Percentiles rank a stretch among this genome's conserved stretches.
These are phyloP conservation scores for Pestalotiopsis sp. DNA, from an alignment of 2,329 filamentous ascomycete species.

Conservation along the genomic window DNA sequence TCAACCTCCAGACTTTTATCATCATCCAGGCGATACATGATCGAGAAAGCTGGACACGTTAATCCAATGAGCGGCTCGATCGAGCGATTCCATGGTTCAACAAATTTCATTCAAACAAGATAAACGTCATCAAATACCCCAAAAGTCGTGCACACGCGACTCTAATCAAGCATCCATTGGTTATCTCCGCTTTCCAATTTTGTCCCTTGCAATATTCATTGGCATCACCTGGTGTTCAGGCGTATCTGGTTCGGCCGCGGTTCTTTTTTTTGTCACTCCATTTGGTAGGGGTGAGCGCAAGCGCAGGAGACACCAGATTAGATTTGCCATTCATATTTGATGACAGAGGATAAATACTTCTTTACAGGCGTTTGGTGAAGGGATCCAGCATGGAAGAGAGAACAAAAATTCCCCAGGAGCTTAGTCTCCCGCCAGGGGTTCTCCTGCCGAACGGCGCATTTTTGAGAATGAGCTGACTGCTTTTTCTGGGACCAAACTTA, in stretches of 20 bases:
- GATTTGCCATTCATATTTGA: slow-evolving; percentile 1
- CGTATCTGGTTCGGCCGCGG: slow-evolving; percentile 2
- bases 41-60: slow-evolving; percentile 8
- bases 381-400: not conserved
- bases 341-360: not conserved
- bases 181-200: slow-evolving; percentile 1
- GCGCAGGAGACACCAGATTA: slow-evolving; percentile 4
- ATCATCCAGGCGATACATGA: slow-evolving; percentile 10
- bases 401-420: not conserved
- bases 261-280: not conserved
- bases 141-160: not conserved
- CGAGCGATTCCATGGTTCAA: not conserved
- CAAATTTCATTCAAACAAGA: slow-evolving; percentile 1
- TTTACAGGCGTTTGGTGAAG: slow-evolving; percentile 2
- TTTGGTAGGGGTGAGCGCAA: not conserved
- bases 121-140: slow-evolving; percentile 7
- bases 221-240: slow-evolving; percentile 10
- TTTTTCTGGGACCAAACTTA: not conserved
- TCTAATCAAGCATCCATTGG: slow-evolving; percentile 9
- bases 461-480: not conserved
- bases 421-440: not conserved
- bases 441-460: not conserved
- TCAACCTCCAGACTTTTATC: slow-evolving; percentile 2
- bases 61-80: slow-evolving; percentile 4
- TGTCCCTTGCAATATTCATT: slow-evolving; percentile 9